Conservation (phyloP, 1,139 yeast species). For the Casaregolazyma lundiana region DNA sequence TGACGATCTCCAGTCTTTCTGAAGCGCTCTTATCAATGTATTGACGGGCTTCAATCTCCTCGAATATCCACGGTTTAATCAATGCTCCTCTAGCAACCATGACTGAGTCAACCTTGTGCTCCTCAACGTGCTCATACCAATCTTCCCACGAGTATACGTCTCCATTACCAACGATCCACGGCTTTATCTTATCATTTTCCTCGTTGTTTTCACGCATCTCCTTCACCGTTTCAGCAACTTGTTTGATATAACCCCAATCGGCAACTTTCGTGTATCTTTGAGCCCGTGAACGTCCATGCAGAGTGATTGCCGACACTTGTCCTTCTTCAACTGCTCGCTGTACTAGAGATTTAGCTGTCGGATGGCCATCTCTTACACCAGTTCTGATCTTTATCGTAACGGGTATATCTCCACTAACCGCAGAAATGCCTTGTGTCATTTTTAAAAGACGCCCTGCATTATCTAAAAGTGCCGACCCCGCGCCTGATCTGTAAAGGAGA, state of each 20-base stretch:
- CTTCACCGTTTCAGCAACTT: slow-evolving; percentile 65
- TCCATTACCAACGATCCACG: slow-evolving; percentile 78
- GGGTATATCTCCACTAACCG: slow-evolving; percentile 83
- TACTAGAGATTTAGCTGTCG: slow-evolving; percentile 76
- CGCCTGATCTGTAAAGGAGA: slow-evolving; percentile 84
- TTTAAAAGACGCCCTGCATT: slow-evolving; percentile 78
- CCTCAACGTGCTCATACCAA: slow-evolving; percentile 73
- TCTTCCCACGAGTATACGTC: slow-evolving; percentile 85
- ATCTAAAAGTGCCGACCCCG: slow-evolving; percentile 91
- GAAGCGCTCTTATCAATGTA: slow-evolving; percentile 85
- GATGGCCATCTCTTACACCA: slow-evolving; percentile 80
- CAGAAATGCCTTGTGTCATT: slow-evolving; percentile 83
- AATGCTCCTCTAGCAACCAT: slow-evolving; percentile 98
- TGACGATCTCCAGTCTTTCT: slow-evolving; percentile 75
- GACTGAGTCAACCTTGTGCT: slow-evolving; percentile 78
- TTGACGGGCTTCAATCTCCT: slow-evolving; percentile 86
- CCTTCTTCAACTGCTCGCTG: slow-evolving; percentile 67
- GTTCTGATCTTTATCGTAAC: slow-evolving; percentile 88
- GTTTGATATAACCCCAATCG: slow-evolving; percentile 84
- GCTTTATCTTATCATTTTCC: slow-evolving; percentile 40
- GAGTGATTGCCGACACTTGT: slow-evolving; percentile 83
- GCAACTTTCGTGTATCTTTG: slow-evolving; percentile 90
- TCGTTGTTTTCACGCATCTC: slow-evolving; percentile 43
- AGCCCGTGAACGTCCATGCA: slow-evolving; percentile 95
- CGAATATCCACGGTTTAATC: slow-evolving; percentile 98